A percentile compares a stretch with the other conserved stretches of the same genome.
Evolutionary conservation across 164 flowering plant species (phyloP).

Genomic region (Dillenia suffruticosa): DNA sequence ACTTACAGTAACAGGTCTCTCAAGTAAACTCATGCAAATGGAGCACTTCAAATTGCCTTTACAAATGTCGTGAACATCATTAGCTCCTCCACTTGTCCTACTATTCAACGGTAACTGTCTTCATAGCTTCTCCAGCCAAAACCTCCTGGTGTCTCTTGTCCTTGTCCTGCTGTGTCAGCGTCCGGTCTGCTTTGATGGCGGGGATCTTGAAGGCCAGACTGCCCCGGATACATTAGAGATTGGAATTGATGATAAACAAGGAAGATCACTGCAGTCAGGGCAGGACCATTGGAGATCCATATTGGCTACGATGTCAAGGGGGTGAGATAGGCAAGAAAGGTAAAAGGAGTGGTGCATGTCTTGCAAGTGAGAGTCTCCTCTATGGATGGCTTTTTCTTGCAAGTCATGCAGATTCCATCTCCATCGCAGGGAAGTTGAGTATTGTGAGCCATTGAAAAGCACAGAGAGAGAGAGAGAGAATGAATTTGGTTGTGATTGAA

Average conservation of each 20-base stretch:
- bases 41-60: slow-evolving; percentile 53
- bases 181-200: slow-evolving; percentile 55
- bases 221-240: not conserved
- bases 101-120: not conserved
- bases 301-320: slow-evolving; percentile 33
- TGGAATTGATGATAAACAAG: too few relatives aligned
- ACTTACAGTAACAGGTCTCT: slow-evolving; percentile 80
- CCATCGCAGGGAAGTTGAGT: slow-evolving; percentile 71
- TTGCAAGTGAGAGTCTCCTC: slow-evolving; percentile 51
- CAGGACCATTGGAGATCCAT: slow-evolving; percentile 53
- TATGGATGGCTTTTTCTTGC: slow-evolving; percentile 43
- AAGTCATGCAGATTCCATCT: slow-evolving; percentile 75
- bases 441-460: slow-evolving; percentile 32
- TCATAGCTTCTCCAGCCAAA: slow-evolving; percentile 30
- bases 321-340: slow-evolving; percentile 41
- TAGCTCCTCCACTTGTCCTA: slow-evolving; percentile 6
- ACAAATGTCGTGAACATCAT: slow-evolving; percentile 33
- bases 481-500: too few relatives aligned
- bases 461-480: too few relatives aligned
- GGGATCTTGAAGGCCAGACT: slow-evolving; percentile 53
- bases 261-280: slow-evolving; percentile 53
- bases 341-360: slow-evolving; percentile 84
- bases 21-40: slow-evolving; percentile 68
- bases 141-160: slow-evolving; percentile 72
- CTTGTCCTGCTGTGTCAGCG: slow-evolving; percentile 63